These are phyloP conservation scores for Xylaria flabelliformis DNA, from an alignment of 495 filamentous ascomycete species.

Conservation along the genomic window DNA sequence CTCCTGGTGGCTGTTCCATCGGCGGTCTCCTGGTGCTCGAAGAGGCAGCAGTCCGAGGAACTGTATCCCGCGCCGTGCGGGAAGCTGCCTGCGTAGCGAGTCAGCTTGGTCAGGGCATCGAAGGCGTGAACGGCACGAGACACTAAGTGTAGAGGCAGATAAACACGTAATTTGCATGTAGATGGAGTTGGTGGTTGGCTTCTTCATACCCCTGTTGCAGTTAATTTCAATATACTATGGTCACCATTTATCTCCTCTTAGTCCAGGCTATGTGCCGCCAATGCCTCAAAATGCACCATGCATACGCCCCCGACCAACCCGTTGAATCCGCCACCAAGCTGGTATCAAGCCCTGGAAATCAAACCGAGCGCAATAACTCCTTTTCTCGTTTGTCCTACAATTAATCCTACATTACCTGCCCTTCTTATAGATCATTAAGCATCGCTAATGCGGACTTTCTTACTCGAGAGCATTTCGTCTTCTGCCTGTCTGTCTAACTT, in stretches of 20 bases:
- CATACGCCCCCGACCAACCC: background rate
- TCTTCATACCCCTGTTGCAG: slow-evolving; percentile 7
- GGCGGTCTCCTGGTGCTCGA: slow-evolving; percentile 77
- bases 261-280: background rate
- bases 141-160: slow-evolving; percentile 13
- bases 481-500: slow-evolving; percentile 32
- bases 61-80: slow-evolving; percentile 73
- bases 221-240: slow-evolving; percentile 22
- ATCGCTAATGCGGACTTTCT: slow-evolving; percentile 46
- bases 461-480: slow-evolving; percentile 31
- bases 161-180: slow-evolving; percentile 11
- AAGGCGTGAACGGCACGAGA: slow-evolving; percentile 52
- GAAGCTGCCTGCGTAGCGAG: slow-evolving; percentile 79
- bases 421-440: slow-evolving; percentile 8
- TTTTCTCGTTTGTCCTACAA: slow-evolving; percentile 10
- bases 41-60: slow-evolving; percentile 73
- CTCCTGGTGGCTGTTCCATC: slow-evolving; percentile 83
- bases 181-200: slow-evolving; percentile 22
- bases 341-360: background rate
- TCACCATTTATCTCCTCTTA: background rate
- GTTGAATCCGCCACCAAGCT: background rate
- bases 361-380: slow-evolving; percentile 34
- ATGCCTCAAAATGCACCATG: slow-evolving; percentile 2
- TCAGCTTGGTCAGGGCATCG: slow-evolving; percentile 66
- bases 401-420: slow-evolving; percentile 2